Evolutionary conservation across 2,329 filamentous ascomycete species (phyloP).

Genomic region (Neoscytalidium dimidiatum): DNA sequence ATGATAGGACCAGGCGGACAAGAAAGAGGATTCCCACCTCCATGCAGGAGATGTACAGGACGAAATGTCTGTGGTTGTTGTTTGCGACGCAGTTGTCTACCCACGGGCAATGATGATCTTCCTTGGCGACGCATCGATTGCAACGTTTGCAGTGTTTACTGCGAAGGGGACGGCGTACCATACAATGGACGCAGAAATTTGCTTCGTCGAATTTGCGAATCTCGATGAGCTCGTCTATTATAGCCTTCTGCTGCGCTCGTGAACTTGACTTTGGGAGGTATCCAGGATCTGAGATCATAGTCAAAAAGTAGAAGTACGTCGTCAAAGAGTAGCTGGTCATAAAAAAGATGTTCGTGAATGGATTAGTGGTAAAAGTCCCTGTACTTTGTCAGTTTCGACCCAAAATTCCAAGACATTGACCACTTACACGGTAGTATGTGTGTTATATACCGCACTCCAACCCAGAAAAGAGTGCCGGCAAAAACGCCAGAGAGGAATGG

Average conservation of each 20-base stretch:
- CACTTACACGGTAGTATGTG: constrained; percentile 70
- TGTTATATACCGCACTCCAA: constrained; percentile 74
- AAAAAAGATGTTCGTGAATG: constrained; percentile 80
- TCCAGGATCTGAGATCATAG: constrained; percentile 87
- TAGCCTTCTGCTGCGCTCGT: constrained; percentile 83
- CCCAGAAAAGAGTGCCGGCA: constrained; percentile 79
- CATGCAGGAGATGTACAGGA: constrained; percentile 81
- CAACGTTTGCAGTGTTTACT: constrained; percentile 96
- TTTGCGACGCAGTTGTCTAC: constrained; percentile 94
- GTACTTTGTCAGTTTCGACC: constrained; percentile 36
- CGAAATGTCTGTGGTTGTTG: constrained; percentile 96
- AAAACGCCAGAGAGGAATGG: constrained; percentile 95
- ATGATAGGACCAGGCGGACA: constrained; percentile 67
- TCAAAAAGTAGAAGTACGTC: constrained; percentile 81
- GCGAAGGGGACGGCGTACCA: constrained; percentile 87
- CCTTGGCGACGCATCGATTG: constrained; percentile 88
- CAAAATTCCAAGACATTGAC: background rate
- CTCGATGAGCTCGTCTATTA: constrained; percentile 83
- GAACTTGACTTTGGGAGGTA: constrained; percentile 90
- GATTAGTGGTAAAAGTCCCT: constrained; percentile 67
- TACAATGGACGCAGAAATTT: constrained; percentile 92
- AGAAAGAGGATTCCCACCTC: constrained; percentile 73
- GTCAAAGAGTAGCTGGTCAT: constrained; percentile 64
- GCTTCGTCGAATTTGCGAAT: constrained; percentile 89
- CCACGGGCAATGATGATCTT: constrained; percentile 98